Evolutionary conservation across 352 stramenopile species (phyloP), one percentile per base, ranked within the genome.

Genomic region (Aphanomyces stellatus): DNA sequence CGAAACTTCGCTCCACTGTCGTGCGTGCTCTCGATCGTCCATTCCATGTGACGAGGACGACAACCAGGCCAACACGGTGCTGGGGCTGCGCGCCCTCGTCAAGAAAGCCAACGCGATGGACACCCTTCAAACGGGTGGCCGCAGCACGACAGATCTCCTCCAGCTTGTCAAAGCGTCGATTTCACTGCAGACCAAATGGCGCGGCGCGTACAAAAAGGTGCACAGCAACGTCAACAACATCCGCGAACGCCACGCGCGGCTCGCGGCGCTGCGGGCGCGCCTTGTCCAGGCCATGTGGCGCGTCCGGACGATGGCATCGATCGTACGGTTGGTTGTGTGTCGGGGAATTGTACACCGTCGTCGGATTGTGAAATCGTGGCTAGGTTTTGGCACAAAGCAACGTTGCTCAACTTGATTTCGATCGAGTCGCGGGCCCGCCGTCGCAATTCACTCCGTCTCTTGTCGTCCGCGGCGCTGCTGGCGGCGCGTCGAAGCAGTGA

Each of bases 331-430:
- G 28, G 35, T 46, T 0, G 31, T 15, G 24, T n/a, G n/a, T n/a
- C n/a, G n/a, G n/a, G n/a, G n/a, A n/a, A n/a, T n/a, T n/a, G n/a
- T n/a, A n/a, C n/a, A n/a, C n/a, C n/a, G n/a, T n/a, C n/a, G n/a
- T n/a, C n/a, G n/a, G n/a, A n/a, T n/a, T n/a, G n/a, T n/a, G n/a
- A n/a, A 17, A 31, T 5, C 25, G 8, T 60, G 30, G 5, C 22
- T 64, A 64, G 55, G 15, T 64, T 51, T 51, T 64, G 55, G 55
- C 55, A 35, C 55, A 43, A 46, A 17, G 55, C 55, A 1, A 51
- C 51, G 15, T 24, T 35, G 28, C 33, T 60, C 30, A 11, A 60
- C 30, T 35, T 51, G 42, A n/a, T n/a, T 22, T 51, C 42, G 42
- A 51, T 51, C 42, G 42, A 51, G 42, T 13, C 42, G 42, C 6